Percentiles rank a stretch among this genome's conserved stretches.
phyloP scores from a whole-genome alignment of 306 rosid genomes.

The Chamaecrista fasciculata region DNA sequence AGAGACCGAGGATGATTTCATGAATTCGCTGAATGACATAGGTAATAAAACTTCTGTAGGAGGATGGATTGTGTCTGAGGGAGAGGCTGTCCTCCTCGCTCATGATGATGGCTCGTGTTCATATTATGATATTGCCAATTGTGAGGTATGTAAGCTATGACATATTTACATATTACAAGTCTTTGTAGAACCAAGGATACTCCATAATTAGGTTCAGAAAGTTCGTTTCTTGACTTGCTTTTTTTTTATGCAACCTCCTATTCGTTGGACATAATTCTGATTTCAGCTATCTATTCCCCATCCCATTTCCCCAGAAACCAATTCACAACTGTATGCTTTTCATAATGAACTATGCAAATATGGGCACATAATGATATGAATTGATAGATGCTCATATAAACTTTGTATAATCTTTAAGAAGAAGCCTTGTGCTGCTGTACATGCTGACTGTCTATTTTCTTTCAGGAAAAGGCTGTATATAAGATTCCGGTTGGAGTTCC shows the following conservation, averaged over 20 bases:
- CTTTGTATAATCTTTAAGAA: background rate
- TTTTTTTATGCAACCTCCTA: background rate
- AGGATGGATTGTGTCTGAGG: constrained; percentile 94
- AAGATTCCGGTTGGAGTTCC: constrained; percentile 66
- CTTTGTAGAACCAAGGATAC: background rate
- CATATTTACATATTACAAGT: background rate
- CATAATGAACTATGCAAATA: background rate
- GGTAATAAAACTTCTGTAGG: constrained; percentile 61
- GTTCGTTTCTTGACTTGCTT: constrained; percentile 1
- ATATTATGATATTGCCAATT: constrained; percentile 74
- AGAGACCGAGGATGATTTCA: constrained; percentile 60
- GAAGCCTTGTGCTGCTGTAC: background rate
- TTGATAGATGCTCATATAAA: background rate
- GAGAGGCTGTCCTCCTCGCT: constrained; percentile 89
- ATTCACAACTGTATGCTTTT: too few relatives aligned
- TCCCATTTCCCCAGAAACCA: too few relatives aligned
- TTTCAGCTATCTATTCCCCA: background rate
- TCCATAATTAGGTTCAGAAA: background rate
- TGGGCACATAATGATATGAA: background rate
- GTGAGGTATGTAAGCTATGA: constrained; percentile 67
- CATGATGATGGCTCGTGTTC: constrained; percentile 87
- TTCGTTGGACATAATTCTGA: background rate
- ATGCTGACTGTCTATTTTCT: constrained; percentile 16
- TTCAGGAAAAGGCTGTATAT: constrained; percentile 80
- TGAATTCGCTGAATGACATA: constrained; percentile 60